Evolutionary conservation across 768 basidiomycete species (phyloP).

Genomic region (Mycena latifolia): DNA sequence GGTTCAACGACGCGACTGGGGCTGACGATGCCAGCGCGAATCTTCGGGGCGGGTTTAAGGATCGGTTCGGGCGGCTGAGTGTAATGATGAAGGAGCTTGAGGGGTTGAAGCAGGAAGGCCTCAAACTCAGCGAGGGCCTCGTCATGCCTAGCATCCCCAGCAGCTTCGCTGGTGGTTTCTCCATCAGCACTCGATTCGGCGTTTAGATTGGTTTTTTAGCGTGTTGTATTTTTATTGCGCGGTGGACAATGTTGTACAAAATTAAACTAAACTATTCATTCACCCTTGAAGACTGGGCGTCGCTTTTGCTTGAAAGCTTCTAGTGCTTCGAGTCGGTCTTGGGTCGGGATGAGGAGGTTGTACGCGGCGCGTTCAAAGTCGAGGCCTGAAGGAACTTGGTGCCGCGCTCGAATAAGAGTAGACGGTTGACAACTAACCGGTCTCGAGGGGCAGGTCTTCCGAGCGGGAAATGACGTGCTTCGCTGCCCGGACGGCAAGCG

Average conservation of each 20-base stretch:
- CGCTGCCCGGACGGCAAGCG: conserved; percentile 88
- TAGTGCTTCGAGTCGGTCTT: conserved; percentile 88
- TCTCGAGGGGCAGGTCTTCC: conserved; percentile 81
- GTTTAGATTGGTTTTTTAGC: background rate
- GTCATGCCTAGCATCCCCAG: conserved; percentile 69
- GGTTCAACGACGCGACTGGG: conserved; percentile 74
- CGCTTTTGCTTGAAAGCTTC: conserved; percentile 90
- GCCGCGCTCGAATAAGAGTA: conserved; percentile 1
- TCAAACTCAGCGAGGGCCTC: conserved; percentile 62
- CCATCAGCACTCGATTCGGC: conserved; percentile 57
- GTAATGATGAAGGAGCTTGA: conserved; percentile 92
- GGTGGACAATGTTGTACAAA: conserved; percentile 40
- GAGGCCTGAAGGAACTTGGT: conserved; percentile 63
- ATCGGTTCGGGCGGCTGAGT: conserved; percentile 80
- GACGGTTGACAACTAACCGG: conserved; percentile 57
- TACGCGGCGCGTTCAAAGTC: conserved; percentile 92
- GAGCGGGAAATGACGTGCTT: conserved; percentile 89
- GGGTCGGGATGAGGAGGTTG: conserved; percentile 77
- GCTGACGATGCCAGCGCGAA: conserved; percentile 49
- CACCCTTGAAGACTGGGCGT: conserved; percentile 82
- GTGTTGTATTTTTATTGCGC: conserved; percentile 38
- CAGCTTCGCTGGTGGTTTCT: conserved; percentile 64
- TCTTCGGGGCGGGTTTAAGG: conserved; percentile 61
- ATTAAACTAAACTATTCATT: conserved; percentile 51
- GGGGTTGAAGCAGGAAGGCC: conserved; percentile 62